Percentiles rank a stretch among this genome's conserved stretches.
These are phyloP conservation scores for Colletotrichum camelliae DNA, from an alignment of 2,329 filamentous ascomycete genomes.

Conservation along the genomic window DNA sequence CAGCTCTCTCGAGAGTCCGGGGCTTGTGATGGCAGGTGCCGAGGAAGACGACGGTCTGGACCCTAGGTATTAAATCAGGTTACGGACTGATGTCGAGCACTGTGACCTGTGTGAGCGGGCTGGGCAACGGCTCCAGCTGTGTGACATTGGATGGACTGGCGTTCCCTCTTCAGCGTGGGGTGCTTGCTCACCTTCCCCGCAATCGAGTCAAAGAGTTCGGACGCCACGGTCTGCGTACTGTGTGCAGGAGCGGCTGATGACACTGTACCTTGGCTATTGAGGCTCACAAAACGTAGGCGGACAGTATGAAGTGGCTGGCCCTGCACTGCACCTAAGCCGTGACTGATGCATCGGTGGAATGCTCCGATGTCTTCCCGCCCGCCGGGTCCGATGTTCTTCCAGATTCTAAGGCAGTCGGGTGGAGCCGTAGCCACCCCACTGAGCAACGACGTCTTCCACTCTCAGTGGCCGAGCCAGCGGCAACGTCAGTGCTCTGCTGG, in stretches of 20 bases:
- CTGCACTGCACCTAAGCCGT: not conserved
- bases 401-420: conserved; percentile 6
- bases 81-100: not conserved
- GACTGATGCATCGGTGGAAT: not conserved
- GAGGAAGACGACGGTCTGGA: not conserved
- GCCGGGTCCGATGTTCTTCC: conserved; percentile 16
- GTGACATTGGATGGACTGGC: not conserved
- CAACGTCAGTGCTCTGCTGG: conserved; percentile 17
- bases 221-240: not conserved
- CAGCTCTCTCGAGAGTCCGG: not conserved
- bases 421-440: not conserved
- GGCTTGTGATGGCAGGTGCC: not conserved
- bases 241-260: not conserved
- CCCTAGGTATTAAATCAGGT: not conserved
- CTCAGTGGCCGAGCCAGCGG: conserved; percentile 7
- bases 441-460: not conserved
- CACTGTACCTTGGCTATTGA: not conserved
- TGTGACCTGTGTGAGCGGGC: not conserved
- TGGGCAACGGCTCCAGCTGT: not conserved
- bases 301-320: not conserved
- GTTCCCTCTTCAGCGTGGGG: not conserved
- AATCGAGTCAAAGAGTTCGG: not conserved
- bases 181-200: not conserved
- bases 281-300: not conserved
- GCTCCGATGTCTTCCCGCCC: not conserved